Percentiles rank a stretch among this genome's conserved stretches.
phyloP scores from a whole-genome alignment of 1,139 yeast species.

The Hyphopichia fennica region DNA sequence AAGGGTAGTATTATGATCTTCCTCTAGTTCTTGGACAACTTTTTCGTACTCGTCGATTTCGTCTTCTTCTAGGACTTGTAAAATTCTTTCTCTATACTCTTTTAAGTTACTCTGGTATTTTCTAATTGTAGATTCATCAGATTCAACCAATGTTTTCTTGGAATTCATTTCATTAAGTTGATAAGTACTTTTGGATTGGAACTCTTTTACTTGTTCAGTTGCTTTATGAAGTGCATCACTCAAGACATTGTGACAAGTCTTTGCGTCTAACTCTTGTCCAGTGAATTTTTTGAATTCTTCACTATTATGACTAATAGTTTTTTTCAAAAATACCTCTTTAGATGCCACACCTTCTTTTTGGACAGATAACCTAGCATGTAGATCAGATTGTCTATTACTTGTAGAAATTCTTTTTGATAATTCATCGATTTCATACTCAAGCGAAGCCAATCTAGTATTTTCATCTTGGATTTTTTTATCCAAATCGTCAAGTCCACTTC shows the following conservation, averaged over 20 bases:
- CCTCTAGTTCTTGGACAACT: slow-evolving; percentile 56
- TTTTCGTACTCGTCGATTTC: slow-evolving; percentile 52
- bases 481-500: slow-evolving; percentile 28
- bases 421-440: slow-evolving; percentile 58
- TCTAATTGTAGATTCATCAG: slow-evolving; percentile 11
- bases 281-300: slow-evolving; percentile 10
- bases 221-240: slow-evolving; percentile 6
- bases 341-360: slow-evolving; percentile 35
- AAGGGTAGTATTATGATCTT: slow-evolving; percentile 56
- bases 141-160: slow-evolving; percentile 11
- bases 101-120: slow-evolving; percentile 17
- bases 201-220: neutral
- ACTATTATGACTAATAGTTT: slow-evolving; percentile 7
- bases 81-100: slow-evolving; percentile 19
- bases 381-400: slow-evolving; percentile 60
- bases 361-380: slow-evolving; percentile 50
- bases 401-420: slow-evolving; percentile 50
- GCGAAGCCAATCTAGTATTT: slow-evolving; percentile 34
- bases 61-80: slow-evolving; percentile 37
- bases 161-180: slow-evolving; percentile 12
- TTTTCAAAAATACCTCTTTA: slow-evolving; percentile 21
- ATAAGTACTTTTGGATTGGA: slow-evolving; percentile 4
- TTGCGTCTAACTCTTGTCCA: slow-evolving; percentile 21
- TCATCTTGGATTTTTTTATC: slow-evolving; percentile 38
- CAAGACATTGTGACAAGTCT: slow-evolving; percentile 18